Evolutionary conservation across 2,329 filamentous ascomycete genomes (phyloP), one percentile per base, ranked within the genome.

Genomic region (Fusarium udum): DNA sequence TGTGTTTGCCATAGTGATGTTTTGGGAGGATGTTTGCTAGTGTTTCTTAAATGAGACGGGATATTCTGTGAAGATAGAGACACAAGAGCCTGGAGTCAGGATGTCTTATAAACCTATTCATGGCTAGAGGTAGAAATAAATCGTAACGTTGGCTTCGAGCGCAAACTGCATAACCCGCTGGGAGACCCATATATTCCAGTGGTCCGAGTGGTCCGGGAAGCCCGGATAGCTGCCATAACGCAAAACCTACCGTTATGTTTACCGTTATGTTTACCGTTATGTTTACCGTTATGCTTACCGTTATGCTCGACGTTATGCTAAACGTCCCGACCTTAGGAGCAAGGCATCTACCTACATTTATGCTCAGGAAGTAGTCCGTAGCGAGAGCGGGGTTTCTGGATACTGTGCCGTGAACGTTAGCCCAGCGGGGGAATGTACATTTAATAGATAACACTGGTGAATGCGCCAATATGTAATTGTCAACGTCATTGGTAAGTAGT

Each of bases 281-380:
- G 24, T n/a, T 49, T 7, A 16, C 6, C 24, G 18, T 46, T 28
- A 28, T 46, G 18, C 24, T 46, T 20, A 4, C 1, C 18, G 18
- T 46, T 46, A 46, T 46, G 24, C 20, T 40, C 7, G 11, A 22
- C 15, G n/a, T 43, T 43, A 43, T 43, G 40, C 40, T 26, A 10
- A 12, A 7, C 18, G 18, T 7, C 14, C 22, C 0, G 7, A 11
- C 6, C 10, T n/a, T 12, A 16, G 20, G 10, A 12, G 3, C 3
- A 31, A 5, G 2, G 9, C 2, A 31, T 48, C 26, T 6, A 15
- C 9, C 14, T 16, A n/a, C 10, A 2, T 48, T 16, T n/a, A 28
- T 20, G 4, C 12, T 14, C 14, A 6, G 24, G 7, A 14, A 14
- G 18, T 14, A 14, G 8, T 28, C 43, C 12, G 24, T 7, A 20